These are phyloP conservation scores for Amanita phalloides DNA, from an alignment of 768 basidiomycete genomes.

Conservation along the genomic window DNA sequence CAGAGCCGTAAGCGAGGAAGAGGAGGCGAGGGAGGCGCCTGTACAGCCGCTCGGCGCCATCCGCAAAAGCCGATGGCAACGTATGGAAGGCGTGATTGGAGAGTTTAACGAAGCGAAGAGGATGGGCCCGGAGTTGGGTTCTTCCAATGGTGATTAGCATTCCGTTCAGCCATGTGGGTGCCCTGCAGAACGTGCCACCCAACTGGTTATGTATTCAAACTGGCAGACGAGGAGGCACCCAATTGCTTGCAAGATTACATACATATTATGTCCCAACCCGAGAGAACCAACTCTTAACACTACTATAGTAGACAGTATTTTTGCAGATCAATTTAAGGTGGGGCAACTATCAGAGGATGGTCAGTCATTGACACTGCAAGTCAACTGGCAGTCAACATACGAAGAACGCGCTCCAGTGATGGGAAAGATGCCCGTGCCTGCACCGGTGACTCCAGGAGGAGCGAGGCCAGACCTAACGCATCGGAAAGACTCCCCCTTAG, in stretches of 20 bases:
- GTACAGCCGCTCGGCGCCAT: slow-evolving; percentile 87
- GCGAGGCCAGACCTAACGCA: not conserved
- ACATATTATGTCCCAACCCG: too few relatives aligned
- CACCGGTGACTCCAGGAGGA: not conserved
- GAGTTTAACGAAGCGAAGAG: slow-evolving; percentile 62
- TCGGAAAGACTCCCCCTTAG: not conserved
- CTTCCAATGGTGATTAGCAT: slow-evolving; percentile 87
- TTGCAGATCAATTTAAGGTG: too few relatives aligned
- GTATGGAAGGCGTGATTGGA: slow-evolving; percentile 17
- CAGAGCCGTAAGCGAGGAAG: slow-evolving; percentile 57
- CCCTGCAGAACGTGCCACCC: slow-evolving; percentile 73
- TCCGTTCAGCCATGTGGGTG: slow-evolving; percentile 77
- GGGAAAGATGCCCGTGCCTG: not conserved
- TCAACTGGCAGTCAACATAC: not conserved
- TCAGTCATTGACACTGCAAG: too few relatives aligned
- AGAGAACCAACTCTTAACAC: too few relatives aligned
- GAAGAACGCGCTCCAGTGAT: not conserved
- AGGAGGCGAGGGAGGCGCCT: slow-evolving; percentile 76
- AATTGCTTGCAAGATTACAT: too few relatives aligned
- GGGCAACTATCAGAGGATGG: too few relatives aligned
- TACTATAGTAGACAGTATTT: too few relatives aligned
- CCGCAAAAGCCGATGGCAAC: slow-evolving; percentile 90
- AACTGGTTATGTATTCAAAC: slow-evolving; percentile 61
- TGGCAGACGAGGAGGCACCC: slow-evolving; percentile 59
- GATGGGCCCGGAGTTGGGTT: slow-evolving; percentile 54